A percentile compares a stretch with the other conserved stretches of the same genome.
phyloP scores from a whole-genome alignment of 306 rosid species.

The Inga laurina region DNA sequence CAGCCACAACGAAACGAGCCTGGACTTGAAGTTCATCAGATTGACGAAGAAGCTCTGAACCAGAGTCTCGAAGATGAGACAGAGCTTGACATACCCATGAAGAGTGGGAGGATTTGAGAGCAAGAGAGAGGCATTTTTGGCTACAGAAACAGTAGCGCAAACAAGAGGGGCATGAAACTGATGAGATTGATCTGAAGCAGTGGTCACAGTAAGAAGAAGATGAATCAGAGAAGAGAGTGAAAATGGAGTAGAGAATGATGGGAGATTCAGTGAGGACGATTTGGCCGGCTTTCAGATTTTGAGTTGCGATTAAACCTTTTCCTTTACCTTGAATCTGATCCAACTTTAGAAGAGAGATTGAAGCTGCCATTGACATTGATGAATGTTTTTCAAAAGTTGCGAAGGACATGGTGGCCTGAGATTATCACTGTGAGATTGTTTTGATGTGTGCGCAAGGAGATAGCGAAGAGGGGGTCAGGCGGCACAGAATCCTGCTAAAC shows the following conservation, averaged over 20 bases:
- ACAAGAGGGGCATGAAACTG: constrained; percentile 44
- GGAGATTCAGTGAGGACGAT: constrained; percentile 63
- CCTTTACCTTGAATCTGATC: constrained; percentile 53
- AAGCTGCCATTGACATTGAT: constrained; percentile 18
- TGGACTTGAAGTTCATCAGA: constrained; percentile 58
- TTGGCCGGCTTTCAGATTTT: constrained; percentile 58
- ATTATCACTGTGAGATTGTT: background rate
- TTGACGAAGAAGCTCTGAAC: constrained; percentile 31
- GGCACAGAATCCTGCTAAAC: no score
- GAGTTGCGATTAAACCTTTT: constrained; percentile 51
- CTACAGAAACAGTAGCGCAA: constrained; percentile 43
- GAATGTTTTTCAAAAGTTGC: constrained; percentile 29
- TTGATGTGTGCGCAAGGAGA: background rate
- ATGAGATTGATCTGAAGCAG: constrained; percentile 54
- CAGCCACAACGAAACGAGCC: constrained; percentile 59
- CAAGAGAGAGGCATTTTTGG: constrained; percentile 39
- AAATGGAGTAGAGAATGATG: constrained; percentile 55
- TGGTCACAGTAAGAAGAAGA: constrained; percentile 45
- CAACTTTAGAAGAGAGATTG: constrained; percentile 29
- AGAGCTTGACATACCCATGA: constrained; percentile 46
- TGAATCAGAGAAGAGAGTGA: constrained; percentile 34
- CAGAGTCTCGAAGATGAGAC: constrained; percentile 24
- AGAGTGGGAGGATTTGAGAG: constrained; percentile 44
- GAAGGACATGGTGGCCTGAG: background rate
- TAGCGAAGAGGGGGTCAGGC: no score